Base-by-base conservation (phyloP, 768 basidiomycete species). In the Nidularia pulvinata region DNA sequence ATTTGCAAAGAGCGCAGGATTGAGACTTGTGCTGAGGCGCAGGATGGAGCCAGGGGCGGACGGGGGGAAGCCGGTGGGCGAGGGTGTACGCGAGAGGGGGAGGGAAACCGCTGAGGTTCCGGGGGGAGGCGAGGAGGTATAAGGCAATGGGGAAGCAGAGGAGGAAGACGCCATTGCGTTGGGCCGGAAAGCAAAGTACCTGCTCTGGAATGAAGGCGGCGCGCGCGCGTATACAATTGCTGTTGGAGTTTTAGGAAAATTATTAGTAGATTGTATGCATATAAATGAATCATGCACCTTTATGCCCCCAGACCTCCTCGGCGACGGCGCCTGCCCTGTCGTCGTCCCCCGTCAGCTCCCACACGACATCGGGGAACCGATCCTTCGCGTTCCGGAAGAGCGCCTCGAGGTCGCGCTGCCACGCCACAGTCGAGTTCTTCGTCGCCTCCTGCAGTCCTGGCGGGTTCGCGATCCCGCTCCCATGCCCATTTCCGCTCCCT, bases 311-410 rank as follows among this genome's bases (percentile, higher is more conserved):
- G 30, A 97, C 85, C 59, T 89, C 84, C 53, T 80, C 79, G 48
- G 70, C 62, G 51, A 69, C 67, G 46, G 70, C 69, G 46, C 75
- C 73, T 37, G 77, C 82, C 9, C 71, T 74, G 55, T 78, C 77
- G 49, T 80, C 80, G 33, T 82, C 83, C 37, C 62, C 72, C 0
- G 65, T 66, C 16, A 88, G 76, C 66, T 87, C 85, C 95, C 96
- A 98, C n/a, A 93, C 85, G 49, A 98, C 94, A 72, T 98, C 96
- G n/a, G 91, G 89, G 64, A 95, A 98, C 53, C 93, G 80, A 56
- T 95, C 91, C 69, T 90, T 90, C n/a, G 94, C 89, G 50, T 86
- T 78, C 58, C 80, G 79, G 69, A 93, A 95, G 39, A 98, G 81
- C 5, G 77, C 63, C 53, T 84, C 80, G 4, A 98, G 80, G 72